Base-by-base conservation (phyloP, 176 grass and related monocot genomes). In the Secale cereale region DNA sequence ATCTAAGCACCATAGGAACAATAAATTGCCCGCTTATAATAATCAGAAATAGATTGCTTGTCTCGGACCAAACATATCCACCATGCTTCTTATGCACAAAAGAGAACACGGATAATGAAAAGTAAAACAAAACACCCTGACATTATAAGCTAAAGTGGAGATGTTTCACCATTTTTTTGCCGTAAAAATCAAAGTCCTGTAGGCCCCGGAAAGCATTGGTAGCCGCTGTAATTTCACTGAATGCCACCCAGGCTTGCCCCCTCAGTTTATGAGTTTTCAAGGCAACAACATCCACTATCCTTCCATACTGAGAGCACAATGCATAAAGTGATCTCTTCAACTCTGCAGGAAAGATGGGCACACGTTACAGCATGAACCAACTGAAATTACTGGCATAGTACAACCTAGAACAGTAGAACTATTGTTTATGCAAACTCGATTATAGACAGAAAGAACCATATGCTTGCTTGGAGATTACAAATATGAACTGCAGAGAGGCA, bases 201-300 rank as follows among this genome's bases (percentile, higher is more conserved):
- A 94, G 86, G 87, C 94, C 93, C 0, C 97, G 93, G 59, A 94
- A 94, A 62, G 97, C 97, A 85, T 94, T 99, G 61, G 91, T 96
- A 74, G 97, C 89, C 65, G 97, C 78, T 46, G 97, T 94, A 46
- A 99, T 95, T 89, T 96, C 94, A 10, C 88, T 88, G 46, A 99
- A 99, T 35, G 86, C 97, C 60, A 99, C 86, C 97, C 94, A 96
- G 46, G 97, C 97, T 76, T 99, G 97, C n/a, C 97, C 97, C 75
- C 97, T 91, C 26, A 99, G 82, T 82, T 91, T 99, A 23, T 88
- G 78, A 65, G 97, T 99, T 83, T 99, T 99, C 29, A 99, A 76
- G 76, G 97, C 90, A 81, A 99, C 91, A 0, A 99, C 68, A 88
- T 99, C 97, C 70, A 99, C 77, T 88, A 99, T 96, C 74, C 88